Evolutionary conservation across 768 basidiomycete species (phyloP), one percentile per base, ranked within the genome.

Genomic region (Dioszegia hungarica): DNA sequence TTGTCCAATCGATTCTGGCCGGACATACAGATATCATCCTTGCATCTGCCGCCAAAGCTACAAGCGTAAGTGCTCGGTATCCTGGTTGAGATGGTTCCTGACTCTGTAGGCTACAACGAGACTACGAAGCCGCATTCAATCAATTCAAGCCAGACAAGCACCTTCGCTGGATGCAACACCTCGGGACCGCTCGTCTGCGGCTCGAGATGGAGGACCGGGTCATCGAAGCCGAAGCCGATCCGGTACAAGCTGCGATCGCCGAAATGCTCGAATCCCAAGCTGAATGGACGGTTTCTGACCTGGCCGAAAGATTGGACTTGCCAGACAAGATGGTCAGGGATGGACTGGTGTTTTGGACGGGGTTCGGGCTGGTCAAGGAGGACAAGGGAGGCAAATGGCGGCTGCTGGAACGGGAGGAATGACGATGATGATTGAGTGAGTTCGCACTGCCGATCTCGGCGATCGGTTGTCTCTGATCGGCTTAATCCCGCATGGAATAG

Each of bases 1-100:
- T 87, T 98, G 36, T 98, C 95, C 11, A 83, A 85, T 12, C 86
- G 94, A 66, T 99, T 97, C 77, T 99, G 95, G 95, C 95, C 95
- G 0, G 78, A 85, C 1, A 79, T 95, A 24, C 87, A 89, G 65
- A 78, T 86, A 1, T 84, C 84, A 54, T 82, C 82, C 15, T 80
- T 95, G 19, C 70, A 65, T 39, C 86, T 98, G 82, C 90, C 93
- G 0, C 89, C 89, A 2, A 89, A 90, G 72, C 85, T 95, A 69
- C 82, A 84, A 64, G 76, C 77, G 93, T 94, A 68, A 43, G 86
- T 77, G 3, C 27, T 29, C n/a, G n/a, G n/a, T n/a, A n/a, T n/a
- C n/a, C n/a, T n/a, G n/a, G 2, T n/a, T 33, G 14, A 28, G 28
- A 6, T 38, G 34, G 1, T 4, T 43, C 2, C 20, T 0, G 54